Evolutionary conservation across 2,329 filamentous ascomycete genomes (phyloP), one percentile per base, ranked within the genome.

Genomic region (Westerdykella sp.): DNA sequence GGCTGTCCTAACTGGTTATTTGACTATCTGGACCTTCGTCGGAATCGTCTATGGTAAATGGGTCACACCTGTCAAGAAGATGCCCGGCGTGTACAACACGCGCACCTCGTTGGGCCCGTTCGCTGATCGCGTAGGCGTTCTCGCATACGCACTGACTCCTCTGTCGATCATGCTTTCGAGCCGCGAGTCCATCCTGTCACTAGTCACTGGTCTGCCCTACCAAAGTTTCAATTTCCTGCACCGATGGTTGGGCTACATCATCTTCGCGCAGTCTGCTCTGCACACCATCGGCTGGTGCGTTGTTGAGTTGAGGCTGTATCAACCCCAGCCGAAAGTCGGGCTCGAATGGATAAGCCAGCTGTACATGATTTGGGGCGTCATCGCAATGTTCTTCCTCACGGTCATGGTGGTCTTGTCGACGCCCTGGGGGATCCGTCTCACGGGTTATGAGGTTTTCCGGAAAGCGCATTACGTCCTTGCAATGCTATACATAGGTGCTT

Each of bases 401-500:
- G 63, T 85, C 12, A 65, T 88, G 1, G 77, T 81, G 45, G 57
- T 80, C 5, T 69, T 85, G 41, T 82, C 80, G 46, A 75, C 75
- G 0, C 71, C 73, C 11, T 73, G 72, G 60, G 81, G 74, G 1
- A 84, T 88, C 44, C 73, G 75, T 7, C 65, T 75, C 38, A 87
- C 83, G 0, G 85, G 85, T 2, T 87, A 90, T 62, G 85, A 89
- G 55, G 81, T 84, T 65, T 89, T 89, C 72, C 76, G 84, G 47
- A 87, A 87, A 59, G 69, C 77, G 0, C 85, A 89, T 59, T 87
- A 87, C 53, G 70, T 87, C 11, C 70, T 88, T 2, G 85, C 84
- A 10, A 79, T 84, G 69, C 63, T 88, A 4, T 90, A 87, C 62
- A 77, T 89, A 11, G 85, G 83, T 4, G 84, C 83, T 3, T 84